Conservation (phyloP, 176 grass and related monocot genomes). For the Rhynchospora breviuscula region DNA sequence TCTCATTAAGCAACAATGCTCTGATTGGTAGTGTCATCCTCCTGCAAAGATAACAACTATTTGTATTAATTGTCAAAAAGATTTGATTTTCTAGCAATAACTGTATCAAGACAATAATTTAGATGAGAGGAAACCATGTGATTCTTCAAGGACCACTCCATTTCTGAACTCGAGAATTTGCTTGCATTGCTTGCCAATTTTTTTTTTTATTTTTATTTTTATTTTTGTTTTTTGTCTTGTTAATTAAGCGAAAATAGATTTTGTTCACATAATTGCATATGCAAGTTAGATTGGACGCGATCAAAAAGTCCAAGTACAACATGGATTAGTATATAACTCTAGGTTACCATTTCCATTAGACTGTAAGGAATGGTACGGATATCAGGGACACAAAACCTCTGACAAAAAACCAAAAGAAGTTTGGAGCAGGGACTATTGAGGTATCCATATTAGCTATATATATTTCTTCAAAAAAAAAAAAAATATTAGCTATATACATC, state of each 20-base stretch:
- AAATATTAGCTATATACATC: no score
- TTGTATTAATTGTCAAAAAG: neutral
- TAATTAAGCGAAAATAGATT: neutral
- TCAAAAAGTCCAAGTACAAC: no score
- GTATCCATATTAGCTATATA: no score
- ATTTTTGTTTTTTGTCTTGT: no score
- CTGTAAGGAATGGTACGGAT: neutral
- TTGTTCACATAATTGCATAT: neutral
- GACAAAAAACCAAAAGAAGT: no score
- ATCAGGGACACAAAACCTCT: no score
- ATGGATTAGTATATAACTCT: no score
- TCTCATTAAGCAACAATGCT: neutral
- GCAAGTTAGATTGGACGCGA: neutral
- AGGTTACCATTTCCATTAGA: neutral
- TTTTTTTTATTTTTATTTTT: no score
- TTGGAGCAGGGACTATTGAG: no score
- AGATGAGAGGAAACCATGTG: neutral
- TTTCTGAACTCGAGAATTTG: constrained; percentile 45
- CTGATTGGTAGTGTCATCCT: neutral
- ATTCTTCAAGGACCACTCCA: constrained; percentile 49
- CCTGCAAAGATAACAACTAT: neutral
- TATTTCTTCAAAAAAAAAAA: neutral
- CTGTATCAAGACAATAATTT: neutral
- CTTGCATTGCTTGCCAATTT: constrained; percentile 36
- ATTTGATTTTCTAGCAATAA: neutral